Evolutionary conservation across 768 basidiomycete genomes (phyloP).

Genomic region (Myochromella boudieri): DNA sequence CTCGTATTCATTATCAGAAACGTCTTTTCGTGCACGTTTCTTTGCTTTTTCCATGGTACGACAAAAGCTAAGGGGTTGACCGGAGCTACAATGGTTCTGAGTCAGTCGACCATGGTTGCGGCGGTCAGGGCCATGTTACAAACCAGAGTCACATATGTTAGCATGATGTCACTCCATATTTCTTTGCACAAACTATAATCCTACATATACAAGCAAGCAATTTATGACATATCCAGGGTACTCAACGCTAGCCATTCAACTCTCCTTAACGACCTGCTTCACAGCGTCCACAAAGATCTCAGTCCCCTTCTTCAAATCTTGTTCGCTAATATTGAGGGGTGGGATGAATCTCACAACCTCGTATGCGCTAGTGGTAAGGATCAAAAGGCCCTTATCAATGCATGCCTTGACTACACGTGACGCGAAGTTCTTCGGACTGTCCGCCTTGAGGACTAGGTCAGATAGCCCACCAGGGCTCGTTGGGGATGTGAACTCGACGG

Average conservation of each 20-base stretch:
- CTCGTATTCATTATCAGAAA: constrained; percentile 11
- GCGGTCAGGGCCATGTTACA: too few relatives aligned
- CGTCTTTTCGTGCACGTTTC: constrained; percentile 14
- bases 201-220: too few relatives aligned
- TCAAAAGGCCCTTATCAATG: constrained; percentile 81
- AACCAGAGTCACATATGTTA: too few relatives aligned
- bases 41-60: background rate
- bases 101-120: too few relatives aligned
- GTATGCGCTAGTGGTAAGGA: constrained; percentile 88
- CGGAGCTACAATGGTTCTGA: too few relatives aligned
- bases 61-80: too few relatives aligned
- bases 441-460: constrained; percentile 39
- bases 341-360: constrained; percentile 94
- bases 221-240: too few relatives aligned
- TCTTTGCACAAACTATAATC: too few relatives aligned
- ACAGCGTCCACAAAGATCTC: constrained; percentile 69
- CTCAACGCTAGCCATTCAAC: too few relatives aligned
- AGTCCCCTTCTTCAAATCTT: constrained; percentile 71
- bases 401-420: constrained; percentile 74
- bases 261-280: constrained; percentile 60
- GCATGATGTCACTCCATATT: too few relatives aligned
- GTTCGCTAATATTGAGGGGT: constrained; percentile 74
- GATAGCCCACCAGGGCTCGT: constrained; percentile 42
- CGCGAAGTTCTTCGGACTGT: constrained; percentile 52
- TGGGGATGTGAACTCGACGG: constrained; percentile 73